Conservation (phyloP, 1,284 basidiomycete genomes). For the Moesziomyces globuligerus region DNA sequence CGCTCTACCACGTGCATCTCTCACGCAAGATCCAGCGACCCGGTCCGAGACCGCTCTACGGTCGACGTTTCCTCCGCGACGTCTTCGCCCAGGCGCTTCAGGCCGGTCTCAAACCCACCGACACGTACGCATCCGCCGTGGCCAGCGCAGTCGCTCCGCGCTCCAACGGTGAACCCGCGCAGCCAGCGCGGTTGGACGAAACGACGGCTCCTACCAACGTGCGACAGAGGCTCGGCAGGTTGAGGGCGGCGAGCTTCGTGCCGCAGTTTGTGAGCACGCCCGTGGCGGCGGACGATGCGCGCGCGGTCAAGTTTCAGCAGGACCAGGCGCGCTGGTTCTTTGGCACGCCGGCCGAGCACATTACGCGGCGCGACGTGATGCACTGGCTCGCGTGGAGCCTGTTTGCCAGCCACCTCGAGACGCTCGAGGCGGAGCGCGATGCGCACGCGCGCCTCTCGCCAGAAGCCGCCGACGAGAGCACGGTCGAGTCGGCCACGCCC, state of each 20-base stretch:
- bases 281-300: slow-evolving; percentile 50
- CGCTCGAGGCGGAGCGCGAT: slow-evolving; percentile 48
- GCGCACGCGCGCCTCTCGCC: neutral
- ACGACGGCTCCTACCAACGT: slow-evolving; percentile 14
- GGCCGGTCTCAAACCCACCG: slow-evolving; percentile 35
- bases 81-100: slow-evolving; percentile 50
- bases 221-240: slow-evolving; percentile 27
- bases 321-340: slow-evolving; percentile 61
- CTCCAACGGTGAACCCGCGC: neutral
- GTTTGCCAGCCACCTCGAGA: slow-evolving; percentile 50
- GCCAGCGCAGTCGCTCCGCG: slow-evolving; percentile 1
- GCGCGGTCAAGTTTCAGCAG: slow-evolving; percentile 54
- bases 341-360: slow-evolving; percentile 33
- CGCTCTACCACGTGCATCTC: slow-evolving; percentile 55
- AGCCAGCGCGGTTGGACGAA: slow-evolving; percentile 5
- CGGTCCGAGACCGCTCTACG: slow-evolving; percentile 39
- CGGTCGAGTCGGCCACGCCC: slow-evolving; percentile 17
- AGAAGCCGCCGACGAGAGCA: neutral
- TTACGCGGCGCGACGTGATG: slow-evolving; percentile 54
- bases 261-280: slow-evolving; percentile 51
- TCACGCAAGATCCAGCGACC: slow-evolving; percentile 41
- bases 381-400: slow-evolving; percentile 65
- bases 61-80: slow-evolving; percentile 36
- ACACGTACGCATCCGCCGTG: slow-evolving; percentile 21
- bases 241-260: slow-evolving; percentile 47